A percentile compares a stretch with the other conserved stretches of the same genome.
Conservation (phyloP, 192 early-diverging fungal genomes). For the Dimargaris cristalligena region DNA sequence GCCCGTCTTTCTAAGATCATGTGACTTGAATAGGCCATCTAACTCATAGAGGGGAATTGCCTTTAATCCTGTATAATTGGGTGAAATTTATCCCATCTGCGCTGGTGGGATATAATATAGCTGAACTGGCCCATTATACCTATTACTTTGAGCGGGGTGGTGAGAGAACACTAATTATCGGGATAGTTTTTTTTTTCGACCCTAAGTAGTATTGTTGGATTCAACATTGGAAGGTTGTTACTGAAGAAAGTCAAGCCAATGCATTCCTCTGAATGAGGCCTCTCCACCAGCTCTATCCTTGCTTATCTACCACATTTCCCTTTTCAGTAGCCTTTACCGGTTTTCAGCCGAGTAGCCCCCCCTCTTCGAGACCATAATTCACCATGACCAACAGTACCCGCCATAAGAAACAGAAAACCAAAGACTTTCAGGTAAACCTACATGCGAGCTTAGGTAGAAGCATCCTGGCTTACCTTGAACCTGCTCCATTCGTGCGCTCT, state of each 20-base stretch:
- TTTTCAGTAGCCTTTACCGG: neutral
- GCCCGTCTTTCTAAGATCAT: too few species aligned
- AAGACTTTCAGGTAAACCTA: constrained; percentile 8
- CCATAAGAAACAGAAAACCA: neutral
- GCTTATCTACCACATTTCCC: neutral
- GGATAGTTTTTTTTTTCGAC: neutral
- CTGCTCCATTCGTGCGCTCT: too few species aligned
- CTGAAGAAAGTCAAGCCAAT: neutral
- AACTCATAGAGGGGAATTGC: too few species aligned
- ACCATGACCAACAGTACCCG: constrained; percentile 4
- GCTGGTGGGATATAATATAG: too few species aligned
- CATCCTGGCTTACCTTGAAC: neutral
- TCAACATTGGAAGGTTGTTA: neutral
- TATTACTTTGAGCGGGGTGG: too few species aligned
- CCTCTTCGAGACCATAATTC: neutral
- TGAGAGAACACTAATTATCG: neutral
- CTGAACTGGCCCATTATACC: too few species aligned
- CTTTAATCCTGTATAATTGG: too few species aligned
- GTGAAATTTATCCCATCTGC: too few species aligned
- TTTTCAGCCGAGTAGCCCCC: neutral
- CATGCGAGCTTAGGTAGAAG: neutral
- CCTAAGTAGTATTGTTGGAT: neutral
- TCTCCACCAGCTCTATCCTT: neutral
- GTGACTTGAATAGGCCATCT: too few species aligned
- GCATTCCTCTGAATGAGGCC: neutral